Evolutionary conservation across 2,329 filamentous ascomycete genomes (phyloP), one percentile per base, ranked within the genome.

Genomic region (Fusarium protoensiforme): DNA sequence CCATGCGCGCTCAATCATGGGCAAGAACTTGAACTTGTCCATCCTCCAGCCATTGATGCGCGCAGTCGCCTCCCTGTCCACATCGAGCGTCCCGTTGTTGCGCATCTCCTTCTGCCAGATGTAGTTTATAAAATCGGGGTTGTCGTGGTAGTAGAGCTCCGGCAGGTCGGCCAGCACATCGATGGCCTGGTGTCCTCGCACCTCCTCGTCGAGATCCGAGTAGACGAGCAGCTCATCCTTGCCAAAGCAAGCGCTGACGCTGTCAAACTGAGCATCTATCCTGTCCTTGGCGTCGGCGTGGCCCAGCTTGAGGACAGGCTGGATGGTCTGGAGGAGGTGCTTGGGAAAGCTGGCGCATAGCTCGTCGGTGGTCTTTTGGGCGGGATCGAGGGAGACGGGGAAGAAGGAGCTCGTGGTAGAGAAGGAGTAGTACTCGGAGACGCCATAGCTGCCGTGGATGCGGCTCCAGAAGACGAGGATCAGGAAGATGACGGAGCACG

Each of bases 11-110:
- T 88, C 85, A 6, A 90, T 80, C 84, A 88, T 87, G 43, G 88
- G 86, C 33, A 90, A 76, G 69, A 89, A 89, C 77, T 90, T 90
- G 83, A 85, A 90, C 75, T 87, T 87, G 78, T 90, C 88, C 53
- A 89, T 81, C 29, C 80, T 83, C 88, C 88, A 89, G 3, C 87
- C 87, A 43, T 78, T 81, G 69, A 81, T 80, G 29, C 66, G 81
- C 79, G 61, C 71, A 29, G 73, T 80, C 16, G 75, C 76, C 68
- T 79, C 77, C 63, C 70, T 79, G 62, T 77, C 78, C 54, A 67
- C 63, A 18, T 80, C 80, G 4, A 84, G 74, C 14, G 80, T 81
- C 35, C 80, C 81, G 11, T 81, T 81, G 5, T 74, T 73, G 7
- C 73, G 71, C 77, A 84, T 79, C 62, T 79, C 77, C 57, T 77